Evolutionary conservation across 148 eudicot species (phyloP).

Genomic region (Euryodendron excelsum): DNA sequence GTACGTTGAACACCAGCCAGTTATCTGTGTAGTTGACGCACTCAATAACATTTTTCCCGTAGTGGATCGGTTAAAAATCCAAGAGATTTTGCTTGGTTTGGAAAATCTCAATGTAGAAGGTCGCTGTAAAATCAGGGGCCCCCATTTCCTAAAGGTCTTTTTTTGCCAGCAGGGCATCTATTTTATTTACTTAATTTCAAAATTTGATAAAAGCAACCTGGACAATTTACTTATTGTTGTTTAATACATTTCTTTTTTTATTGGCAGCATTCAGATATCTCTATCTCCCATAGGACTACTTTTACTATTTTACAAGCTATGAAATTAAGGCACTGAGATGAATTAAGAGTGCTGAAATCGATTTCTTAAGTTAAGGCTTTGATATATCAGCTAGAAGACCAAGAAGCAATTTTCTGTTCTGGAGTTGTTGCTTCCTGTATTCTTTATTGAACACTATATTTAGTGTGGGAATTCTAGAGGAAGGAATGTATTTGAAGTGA

Average conservation of each 20-base stretch:
- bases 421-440: too few species aligned
- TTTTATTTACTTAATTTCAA: not conserved
- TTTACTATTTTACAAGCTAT: not conserved
- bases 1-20: constrained; percentile 44
- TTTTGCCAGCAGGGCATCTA: constrained; percentile 13
- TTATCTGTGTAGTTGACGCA: constrained; percentile 75
- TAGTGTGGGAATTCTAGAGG: too few species aligned
- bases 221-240: not conserved
- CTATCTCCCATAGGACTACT: not conserved
- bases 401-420: too few species aligned
- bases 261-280: too few species aligned
- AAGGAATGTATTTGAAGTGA: too few species aligned
- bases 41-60: constrained; percentile 67
- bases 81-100: constrained; percentile 66
- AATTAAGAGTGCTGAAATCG: too few species aligned
- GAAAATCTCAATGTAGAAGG: constrained; percentile 47
- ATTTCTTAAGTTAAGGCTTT: too few species aligned
- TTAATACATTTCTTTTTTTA: too few species aligned
- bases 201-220: constrained; percentile 8
- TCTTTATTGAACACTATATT: too few species aligned
- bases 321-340: not conserved
- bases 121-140: constrained; percentile 58
- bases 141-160: constrained; percentile 73
- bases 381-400: too few species aligned
- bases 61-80: constrained; percentile 76